These are phyloP conservation scores for Starmera caribaea DNA, from an alignment of 805 yeast genomes.

Conservation along the genomic window DNA sequence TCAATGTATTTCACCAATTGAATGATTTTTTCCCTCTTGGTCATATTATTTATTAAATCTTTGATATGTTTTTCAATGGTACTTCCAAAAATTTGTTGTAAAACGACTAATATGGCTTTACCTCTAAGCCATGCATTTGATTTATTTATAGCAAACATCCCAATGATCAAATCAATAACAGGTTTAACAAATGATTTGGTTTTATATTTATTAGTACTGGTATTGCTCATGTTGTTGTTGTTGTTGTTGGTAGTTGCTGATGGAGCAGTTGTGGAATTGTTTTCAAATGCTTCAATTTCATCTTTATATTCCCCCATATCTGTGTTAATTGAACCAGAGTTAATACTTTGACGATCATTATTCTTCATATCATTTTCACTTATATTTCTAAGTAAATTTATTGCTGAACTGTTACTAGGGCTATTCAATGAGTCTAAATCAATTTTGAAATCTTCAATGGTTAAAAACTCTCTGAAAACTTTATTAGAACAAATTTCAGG, in stretches of 20 bases:
- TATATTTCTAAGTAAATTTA: too few species aligned
- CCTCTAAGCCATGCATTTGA: constrained; percentile 78
- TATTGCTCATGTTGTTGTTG: not conserved
- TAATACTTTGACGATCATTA: too few species aligned
- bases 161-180: constrained; percentile 64
- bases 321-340: too few species aligned
- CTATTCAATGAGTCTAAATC: not conserved
- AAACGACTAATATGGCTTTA: constrained; percentile 65
- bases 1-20: constrained; percentile 25
- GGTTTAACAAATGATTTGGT: constrained; percentile 59
- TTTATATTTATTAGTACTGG: constrained; percentile 13
- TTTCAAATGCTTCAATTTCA: too few species aligned
- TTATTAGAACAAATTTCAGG: constrained; percentile 68
- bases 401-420: too few species aligned
- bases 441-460: constrained; percentile 23
- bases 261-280: too few species aligned
- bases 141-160: constrained; percentile 55
- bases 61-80: constrained; percentile 58
- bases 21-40: constrained; percentile 36
- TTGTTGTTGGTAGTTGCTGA: not conserved
- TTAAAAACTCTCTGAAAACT: constrained; percentile 66
- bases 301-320: too few species aligned
- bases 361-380: too few species aligned
- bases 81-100: constrained; percentile 82
- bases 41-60: constrained; percentile 29